Percentiles rank a stretch among this genome's conserved stretches.
Evolutionary conservation across 108 stramenopile species (phyloP).

Genomic region (Cylindrotheca closterium): DNA sequence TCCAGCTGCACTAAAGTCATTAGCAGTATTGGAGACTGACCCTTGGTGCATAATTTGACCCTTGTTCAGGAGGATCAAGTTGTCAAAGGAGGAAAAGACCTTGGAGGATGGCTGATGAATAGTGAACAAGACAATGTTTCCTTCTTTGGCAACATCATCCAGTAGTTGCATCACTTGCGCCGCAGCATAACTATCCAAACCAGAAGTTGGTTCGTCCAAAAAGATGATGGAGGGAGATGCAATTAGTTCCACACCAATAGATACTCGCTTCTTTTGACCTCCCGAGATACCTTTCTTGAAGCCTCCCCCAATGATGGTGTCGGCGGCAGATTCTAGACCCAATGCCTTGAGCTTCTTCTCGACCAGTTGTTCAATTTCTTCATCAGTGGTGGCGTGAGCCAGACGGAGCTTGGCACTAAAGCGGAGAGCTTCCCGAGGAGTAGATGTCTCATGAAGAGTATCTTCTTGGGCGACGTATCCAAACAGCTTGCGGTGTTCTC

Average conservation of each 20-base stretch:
- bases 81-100: conserved; percentile 56
- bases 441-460: conserved; percentile 56
- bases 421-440: conserved; percentile 70
- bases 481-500: conserved; percentile 48
- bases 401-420: conserved; percentile 72
- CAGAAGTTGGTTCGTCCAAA: conserved; percentile 54
- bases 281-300: conserved; percentile 45
- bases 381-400: conserved; percentile 33
- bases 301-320: conserved; percentile 57
- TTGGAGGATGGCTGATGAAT: conserved; percentile 79
- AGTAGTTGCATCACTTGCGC: conserved; percentile 48
- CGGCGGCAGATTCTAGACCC: conserved; percentile 48
- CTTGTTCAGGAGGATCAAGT: conserved; percentile 52
- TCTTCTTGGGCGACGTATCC: conserved; percentile 81
- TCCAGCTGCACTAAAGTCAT: conserved; percentile 4
- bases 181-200: conserved; percentile 60
- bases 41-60: conserved; percentile 57
- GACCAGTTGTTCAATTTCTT: conserved; percentile 56
- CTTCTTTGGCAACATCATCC: conserved; percentile 42
- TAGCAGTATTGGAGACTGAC: neutral
- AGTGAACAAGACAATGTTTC: conserved; percentile 56
- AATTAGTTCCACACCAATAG: conserved; percentile 53
- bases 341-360: conserved; percentile 60
- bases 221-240: conserved; percentile 43
- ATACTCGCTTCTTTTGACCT: conserved; percentile 47